phyloP scores from a whole-genome alignment of 2,329 filamentous ascomycete species.

The Sclerotiophoma versabilis region DNA sequence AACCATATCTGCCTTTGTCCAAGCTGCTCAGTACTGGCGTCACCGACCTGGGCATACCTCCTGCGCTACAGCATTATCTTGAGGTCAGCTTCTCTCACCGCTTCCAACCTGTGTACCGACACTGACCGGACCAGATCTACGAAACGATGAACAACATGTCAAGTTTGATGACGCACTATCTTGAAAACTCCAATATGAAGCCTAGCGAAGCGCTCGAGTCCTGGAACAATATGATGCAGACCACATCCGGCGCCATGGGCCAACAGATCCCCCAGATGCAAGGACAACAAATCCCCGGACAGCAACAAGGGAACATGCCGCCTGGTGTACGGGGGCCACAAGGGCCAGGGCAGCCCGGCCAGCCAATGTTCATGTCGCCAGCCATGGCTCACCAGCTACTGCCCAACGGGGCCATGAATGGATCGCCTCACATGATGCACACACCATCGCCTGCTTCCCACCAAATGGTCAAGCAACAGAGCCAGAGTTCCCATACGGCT shows the following conservation, averaged over 20 bases:
- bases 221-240: constrained; percentile 57
- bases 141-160: constrained; percentile 72
- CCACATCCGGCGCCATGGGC: constrained; percentile 26
- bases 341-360: constrained; percentile 40
- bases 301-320: constrained; percentile 39
- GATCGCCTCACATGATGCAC: constrained; percentile 56
- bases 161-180: constrained; percentile 64
- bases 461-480: constrained; percentile 64
- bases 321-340: constrained; percentile 43
- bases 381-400: constrained; percentile 63
- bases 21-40: constrained; percentile 56
- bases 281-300: constrained; percentile 35
- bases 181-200: constrained; percentile 59
- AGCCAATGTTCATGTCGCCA: constrained; percentile 63
- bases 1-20: constrained; percentile 54
- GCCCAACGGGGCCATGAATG: constrained; percentile 57
- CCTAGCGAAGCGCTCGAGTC: constrained; percentile 63
- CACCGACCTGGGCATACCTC: constrained; percentile 63
- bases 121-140: constrained; percentile 58
- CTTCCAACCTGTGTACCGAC: constrained; percentile 18
- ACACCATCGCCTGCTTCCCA: constrained; percentile 57
- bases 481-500: constrained; percentile 60
- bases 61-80: constrained; percentile 65
- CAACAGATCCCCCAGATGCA: constrained; percentile 34
- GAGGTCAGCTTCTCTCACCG: constrained; percentile 58